Evolutionary conservation across 208 protist species (phyloP).

Genomic region (Leishmania tropica): DNA sequence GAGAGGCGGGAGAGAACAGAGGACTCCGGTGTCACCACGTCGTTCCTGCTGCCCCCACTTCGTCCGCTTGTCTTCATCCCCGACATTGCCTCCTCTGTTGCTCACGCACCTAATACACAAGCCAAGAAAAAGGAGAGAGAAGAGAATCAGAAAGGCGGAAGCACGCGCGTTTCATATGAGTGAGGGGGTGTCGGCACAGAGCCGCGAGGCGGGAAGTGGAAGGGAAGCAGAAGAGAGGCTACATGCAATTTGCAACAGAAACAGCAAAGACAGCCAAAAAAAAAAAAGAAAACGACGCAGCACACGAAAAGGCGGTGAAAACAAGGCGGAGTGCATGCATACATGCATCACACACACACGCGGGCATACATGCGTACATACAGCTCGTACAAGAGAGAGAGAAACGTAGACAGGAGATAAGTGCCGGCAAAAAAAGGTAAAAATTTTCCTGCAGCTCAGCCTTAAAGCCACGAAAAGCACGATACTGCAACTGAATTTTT

Average conservation of each 20-base stretch:
- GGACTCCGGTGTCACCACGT: neutral
- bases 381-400: neutral
- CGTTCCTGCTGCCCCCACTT: neutral
- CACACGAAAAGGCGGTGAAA: too few species aligned
- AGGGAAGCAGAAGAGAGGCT: neutral
- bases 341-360: neutral
- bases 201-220: slow-evolving; percentile 1
- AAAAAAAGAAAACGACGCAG: too few species aligned
- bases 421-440: too few species aligned
- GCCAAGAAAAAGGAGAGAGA: slow-evolving; percentile 15
- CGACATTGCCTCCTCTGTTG: neutral
- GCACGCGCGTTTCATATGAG: neutral
- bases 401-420: too few species aligned
- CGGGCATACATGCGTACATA: neutral
- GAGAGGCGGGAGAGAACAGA: neutral
- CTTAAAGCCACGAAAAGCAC: too few species aligned
- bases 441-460: too few species aligned
- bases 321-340: too few species aligned
- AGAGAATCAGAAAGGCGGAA: neutral
- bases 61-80: neutral
- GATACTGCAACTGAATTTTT: too few species aligned
- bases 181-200: neutral
- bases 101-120: slow-evolving; percentile 10
- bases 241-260: neutral
- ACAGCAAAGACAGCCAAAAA: neutral